Evolutionary conservation across 2,329 filamentous ascomycete genomes (phyloP), one percentile per base, ranked within the genome.

Genomic region (Fusarium coicis): DNA sequence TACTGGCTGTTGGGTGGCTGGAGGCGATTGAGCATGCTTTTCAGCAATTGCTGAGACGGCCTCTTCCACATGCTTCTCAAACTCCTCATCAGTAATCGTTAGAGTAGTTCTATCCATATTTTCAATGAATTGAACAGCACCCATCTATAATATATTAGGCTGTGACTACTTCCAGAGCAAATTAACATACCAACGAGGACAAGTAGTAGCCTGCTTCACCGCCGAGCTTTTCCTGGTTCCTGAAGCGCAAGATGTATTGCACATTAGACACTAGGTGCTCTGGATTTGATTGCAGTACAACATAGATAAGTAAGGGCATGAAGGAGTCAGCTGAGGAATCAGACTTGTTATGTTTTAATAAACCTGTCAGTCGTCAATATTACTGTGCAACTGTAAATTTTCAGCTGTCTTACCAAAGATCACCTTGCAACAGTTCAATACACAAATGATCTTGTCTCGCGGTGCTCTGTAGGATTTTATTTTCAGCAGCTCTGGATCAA

Each of bases 121-220:
- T 84, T 99, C 96, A 76, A 99, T 93, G 81, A 99, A 99, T 77
- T 97, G 95, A 55, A 99, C 92, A 43, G 95, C 96, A 59, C 96
- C 96, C 92, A 96, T 93, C 88, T 93, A 68, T 12, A 18, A 18
- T 15, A 7, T 40, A 46, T 77, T 57, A 77, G 67, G 40, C 8
- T 8, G 28, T n/a, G 14, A 4, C 15, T 14, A 7, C 15, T 59
- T 44, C 54, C 52, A 21, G 10, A n/a, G 7, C 37, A n/a, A 16
- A 32, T 12, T 4, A 52, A 79, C 88, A 78, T 84, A 95, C 93
- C 75, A 99, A 84, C 12, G 96, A 98, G 37, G 96, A 98, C 62
- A 99, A 89, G 82, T 99, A 99, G 83, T 99, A 99, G 18, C 96
- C 96, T 19, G 96, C 96, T 85, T 99, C 96, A n/a, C 96, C 96